Percentiles rank a stretch among this genome's conserved stretches.
phyloP scores from a whole-genome alignment of 1,284 basidiomycete species.

The Leucoagaricus sp. region DNA sequence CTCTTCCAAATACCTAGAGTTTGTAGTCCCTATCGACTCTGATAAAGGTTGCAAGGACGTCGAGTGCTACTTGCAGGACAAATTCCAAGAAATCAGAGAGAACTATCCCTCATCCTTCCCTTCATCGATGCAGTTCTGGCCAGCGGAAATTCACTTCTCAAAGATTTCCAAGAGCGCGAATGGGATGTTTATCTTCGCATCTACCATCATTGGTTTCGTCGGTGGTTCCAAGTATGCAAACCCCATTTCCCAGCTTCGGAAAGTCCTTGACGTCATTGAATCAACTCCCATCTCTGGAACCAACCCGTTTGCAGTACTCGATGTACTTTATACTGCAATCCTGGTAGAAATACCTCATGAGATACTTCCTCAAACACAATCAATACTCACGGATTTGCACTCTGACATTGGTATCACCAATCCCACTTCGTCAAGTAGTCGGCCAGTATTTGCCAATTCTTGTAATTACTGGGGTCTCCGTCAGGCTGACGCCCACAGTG shows the following conservation, averaged over 20 bases:
- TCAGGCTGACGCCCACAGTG: background rate
- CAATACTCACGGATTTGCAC: too few species aligned
- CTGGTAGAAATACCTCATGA: too few species aligned
- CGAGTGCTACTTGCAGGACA: background rate
- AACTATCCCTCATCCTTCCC: background rate
- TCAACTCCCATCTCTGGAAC: background rate
- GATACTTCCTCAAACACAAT: too few species aligned
- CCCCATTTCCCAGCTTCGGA: background rate
- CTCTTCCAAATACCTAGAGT: too few species aligned
- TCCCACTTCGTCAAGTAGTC: too few species aligned
- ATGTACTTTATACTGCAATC: constrained; percentile 4
- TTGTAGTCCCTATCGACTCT: too few species aligned
- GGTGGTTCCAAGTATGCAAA: background rate
- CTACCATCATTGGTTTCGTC: background rate
- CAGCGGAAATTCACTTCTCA: background rate
- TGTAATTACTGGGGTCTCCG: background rate
- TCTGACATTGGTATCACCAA: too few species aligned
- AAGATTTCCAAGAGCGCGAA: background rate
- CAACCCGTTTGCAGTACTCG: background rate
- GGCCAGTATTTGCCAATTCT: background rate
- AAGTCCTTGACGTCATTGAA: background rate
- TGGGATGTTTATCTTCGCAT: background rate
- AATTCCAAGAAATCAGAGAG: background rate
- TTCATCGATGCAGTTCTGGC: background rate
- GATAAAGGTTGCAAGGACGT: too few species aligned